Percentiles rank a stretch among this genome's conserved stretches.
Conservation (phyloP, 108 stramenopile genomes). For the Discostella stelligeroides region DNA sequence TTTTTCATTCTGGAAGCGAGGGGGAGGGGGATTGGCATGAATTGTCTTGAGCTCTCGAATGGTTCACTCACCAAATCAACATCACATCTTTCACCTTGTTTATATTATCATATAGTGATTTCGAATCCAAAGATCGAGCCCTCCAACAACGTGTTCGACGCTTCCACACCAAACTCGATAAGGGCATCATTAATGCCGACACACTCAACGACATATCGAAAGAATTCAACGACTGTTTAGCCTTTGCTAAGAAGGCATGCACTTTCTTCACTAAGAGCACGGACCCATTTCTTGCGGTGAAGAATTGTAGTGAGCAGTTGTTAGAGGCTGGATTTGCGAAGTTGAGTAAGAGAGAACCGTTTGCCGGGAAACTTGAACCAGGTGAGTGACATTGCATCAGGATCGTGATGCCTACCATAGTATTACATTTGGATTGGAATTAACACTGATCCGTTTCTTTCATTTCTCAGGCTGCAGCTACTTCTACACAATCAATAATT, state of each 20-base stretch:
- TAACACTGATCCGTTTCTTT: not conserved
- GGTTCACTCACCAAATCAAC: too few species aligned
- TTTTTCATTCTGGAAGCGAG: not conserved
- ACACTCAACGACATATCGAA: not conserved
- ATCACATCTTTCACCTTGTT: not conserved
- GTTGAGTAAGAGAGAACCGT: constrained; percentile 49
- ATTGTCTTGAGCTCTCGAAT: too few species aligned
- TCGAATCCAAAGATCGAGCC: constrained; percentile 22
- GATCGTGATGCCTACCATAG: too few species aligned
- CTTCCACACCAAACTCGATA: constrained; percentile 17
- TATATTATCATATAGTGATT: constrained; percentile 4
- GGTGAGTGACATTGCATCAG: too few species aligned
- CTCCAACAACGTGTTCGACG: constrained; percentile 25
- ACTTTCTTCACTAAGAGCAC: constrained; percentile 67
- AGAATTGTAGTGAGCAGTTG: constrained; percentile 55
- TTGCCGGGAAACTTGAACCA: constrained; percentile 40
- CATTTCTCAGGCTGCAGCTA: constrained; percentile 74
- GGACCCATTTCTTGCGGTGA: constrained; percentile 83
- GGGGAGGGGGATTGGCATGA: too few species aligned
- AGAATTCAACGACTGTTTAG: constrained; percentile 23
- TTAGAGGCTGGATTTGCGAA: constrained; percentile 64
- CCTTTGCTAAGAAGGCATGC: constrained; percentile 70
- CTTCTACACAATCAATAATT: constrained; percentile 91
- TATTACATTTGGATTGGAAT: too few species aligned
- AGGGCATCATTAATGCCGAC: constrained; percentile 9